Percentiles rank a stretch among this genome's conserved stretches.
These are phyloP conservation scores for Aspergillus fischeri DNA, from an alignment of 2,329 filamentous ascomycete genomes.

Conservation along the genomic window DNA sequence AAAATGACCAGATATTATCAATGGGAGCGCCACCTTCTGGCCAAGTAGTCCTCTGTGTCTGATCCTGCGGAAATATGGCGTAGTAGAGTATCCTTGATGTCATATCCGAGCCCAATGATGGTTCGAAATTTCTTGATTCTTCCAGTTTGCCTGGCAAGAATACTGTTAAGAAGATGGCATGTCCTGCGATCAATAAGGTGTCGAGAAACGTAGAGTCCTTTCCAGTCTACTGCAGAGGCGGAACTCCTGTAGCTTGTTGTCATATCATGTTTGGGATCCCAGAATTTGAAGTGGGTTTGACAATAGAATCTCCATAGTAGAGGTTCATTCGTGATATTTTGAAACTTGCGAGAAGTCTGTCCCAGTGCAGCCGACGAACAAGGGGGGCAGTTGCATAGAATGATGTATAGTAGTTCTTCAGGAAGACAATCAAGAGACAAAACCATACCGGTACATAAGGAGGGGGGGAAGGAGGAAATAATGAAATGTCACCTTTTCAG, in stretches of 20 bases:
- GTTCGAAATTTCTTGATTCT: conserved; percentile 66
- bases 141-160: conserved; percentile 66
- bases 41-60: conserved; percentile 67
- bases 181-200: conserved; percentile 51
- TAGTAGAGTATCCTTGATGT: conserved; percentile 80
- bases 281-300: conserved; percentile 63
- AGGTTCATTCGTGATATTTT: conserved; percentile 63
- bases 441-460: conserved; percentile 27
- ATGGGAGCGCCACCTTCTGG: conserved; percentile 51
- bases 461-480: not conserved
- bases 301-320: conserved; percentile 81
- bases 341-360: conserved; percentile 60
- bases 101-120: conserved; percentile 72
- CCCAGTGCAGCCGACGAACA: conserved; percentile 50
- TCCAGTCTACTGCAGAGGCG: conserved; percentile 67
- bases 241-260: conserved; percentile 50
- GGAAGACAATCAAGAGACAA: conserved; percentile 51
- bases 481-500: not conserved
- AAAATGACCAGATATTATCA: conserved; percentile 4
- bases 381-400: conserved; percentile 62
- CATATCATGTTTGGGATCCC: conserved; percentile 65
- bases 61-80: conserved; percentile 59
- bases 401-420: conserved; percentile 78
- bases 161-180: conserved; percentile 57
- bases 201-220: conserved; percentile 59